Evolutionary conservation across 495 filamentous ascomycete genomes (phyloP).

Genomic region (Aspergillus nanangensis): DNA sequence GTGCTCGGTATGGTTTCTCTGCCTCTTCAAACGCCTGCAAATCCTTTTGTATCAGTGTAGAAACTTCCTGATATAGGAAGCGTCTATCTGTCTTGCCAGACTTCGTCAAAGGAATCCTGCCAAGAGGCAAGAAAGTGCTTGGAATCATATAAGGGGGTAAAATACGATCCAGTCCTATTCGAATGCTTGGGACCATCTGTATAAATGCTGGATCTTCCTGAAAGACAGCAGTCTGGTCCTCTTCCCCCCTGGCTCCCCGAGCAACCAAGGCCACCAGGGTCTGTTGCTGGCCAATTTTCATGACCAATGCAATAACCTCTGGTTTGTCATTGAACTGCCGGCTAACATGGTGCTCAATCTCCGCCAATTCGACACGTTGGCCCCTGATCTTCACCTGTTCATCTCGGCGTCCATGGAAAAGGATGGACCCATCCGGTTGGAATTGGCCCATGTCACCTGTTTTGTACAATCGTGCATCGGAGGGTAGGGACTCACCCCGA

Average conservation of each 20-base stretch:
- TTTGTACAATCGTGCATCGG: slow-evolving; percentile 24
- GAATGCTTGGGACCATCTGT: background rate
- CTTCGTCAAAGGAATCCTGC: background rate
- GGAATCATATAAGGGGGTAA: background rate
- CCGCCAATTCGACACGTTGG: slow-evolving; percentile 39
- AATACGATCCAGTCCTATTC: background rate
- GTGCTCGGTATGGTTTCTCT: background rate
- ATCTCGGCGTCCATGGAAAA: slow-evolving; percentile 29
- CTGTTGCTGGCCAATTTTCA: background rate
- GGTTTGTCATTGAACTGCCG: background rate
- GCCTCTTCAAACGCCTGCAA: background rate
- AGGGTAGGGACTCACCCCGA: background rate
- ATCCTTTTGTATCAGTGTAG: background rate
- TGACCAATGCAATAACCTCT: background rate
- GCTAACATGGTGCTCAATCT: slow-evolving; percentile 24
- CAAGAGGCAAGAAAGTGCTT: background rate
- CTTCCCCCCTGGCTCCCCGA: background rate
- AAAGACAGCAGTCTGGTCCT: background rate
- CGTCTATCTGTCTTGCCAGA: background rate
- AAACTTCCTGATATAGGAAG: background rate
- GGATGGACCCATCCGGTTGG: slow-evolving; percentile 16
- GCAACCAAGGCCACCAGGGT: background rate
- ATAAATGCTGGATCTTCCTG: background rate
- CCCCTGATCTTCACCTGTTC: slow-evolving; percentile 39
- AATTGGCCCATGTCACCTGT: slow-evolving; percentile 27